Evolutionary conservation across 306 rosid species (phyloP).

Genomic region (Betula pendula): DNA sequence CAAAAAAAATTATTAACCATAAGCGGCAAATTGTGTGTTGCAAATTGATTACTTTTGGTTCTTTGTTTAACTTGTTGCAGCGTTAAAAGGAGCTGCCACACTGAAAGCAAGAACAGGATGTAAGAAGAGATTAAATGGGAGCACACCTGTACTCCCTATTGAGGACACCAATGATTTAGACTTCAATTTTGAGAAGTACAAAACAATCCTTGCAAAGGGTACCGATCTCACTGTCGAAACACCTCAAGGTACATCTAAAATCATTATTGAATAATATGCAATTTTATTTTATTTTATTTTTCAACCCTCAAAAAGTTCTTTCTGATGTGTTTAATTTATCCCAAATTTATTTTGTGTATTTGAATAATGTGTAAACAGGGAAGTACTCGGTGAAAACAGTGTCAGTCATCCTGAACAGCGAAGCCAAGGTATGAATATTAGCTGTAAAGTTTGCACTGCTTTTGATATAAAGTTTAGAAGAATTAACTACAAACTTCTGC

Average conservation of each 20-base stretch:
- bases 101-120: slow-evolving; percentile 81
- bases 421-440: slow-evolving; percentile 55
- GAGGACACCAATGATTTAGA: slow-evolving; percentile 63
- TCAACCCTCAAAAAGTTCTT: background rate
- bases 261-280: background rate
- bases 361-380: slow-evolving; percentile 52
- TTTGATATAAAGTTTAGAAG: too few species aligned
- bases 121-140: slow-evolving; percentile 60
- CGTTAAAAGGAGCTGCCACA: slow-evolving; percentile 85
- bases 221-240: slow-evolving; percentile 64
- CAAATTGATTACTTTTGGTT: slow-evolving; percentile 1
- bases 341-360: background rate
- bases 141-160: slow-evolving; percentile 65
- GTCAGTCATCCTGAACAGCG: slow-evolving; percentile 54
- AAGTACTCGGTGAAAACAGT: slow-evolving; percentile 59
- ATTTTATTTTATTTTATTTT: background rate
- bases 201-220: slow-evolving; percentile 63
- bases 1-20: too few species aligned
- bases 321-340: background rate
- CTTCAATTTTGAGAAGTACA: slow-evolving; percentile 65
- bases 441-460: background rate
- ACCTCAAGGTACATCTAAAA: slow-evolving; percentile 60
- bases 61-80: slow-evolving; percentile 37
- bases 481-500: too few species aligned
- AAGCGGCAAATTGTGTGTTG: slow-evolving; percentile 9